Evolutionary conservation across 116 monocot species (phyloP), one percentile per base, ranked within the genome.

Genomic region (Thalassia testudinum): DNA sequence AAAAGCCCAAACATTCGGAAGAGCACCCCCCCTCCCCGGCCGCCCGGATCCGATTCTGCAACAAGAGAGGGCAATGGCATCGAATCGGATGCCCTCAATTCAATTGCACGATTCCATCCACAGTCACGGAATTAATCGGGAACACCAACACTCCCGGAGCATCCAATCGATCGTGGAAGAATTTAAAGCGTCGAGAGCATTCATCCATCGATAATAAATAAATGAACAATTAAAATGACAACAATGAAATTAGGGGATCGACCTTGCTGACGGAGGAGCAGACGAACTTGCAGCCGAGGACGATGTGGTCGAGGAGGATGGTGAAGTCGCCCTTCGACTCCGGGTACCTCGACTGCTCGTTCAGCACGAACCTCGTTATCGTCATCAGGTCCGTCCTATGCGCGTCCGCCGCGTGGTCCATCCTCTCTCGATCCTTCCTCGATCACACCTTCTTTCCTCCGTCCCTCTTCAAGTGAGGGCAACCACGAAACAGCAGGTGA

Each of bases 241-340:
- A 34, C 30, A 10, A 10, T 5, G 30, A 10, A 5, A 10, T 10
- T 3, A 34, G 10, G 30, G 55, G 37, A 56, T 21, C 30, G 19
- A 93, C 93, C 85, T 95, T 95, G 70, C 85, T 95, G 60, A 95
- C 95, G 49, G 95, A 74, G 29, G 95, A 76, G 76, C 88, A 87
- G 57, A 95, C 95, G 72, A 88, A 95, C 76, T 95, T 95, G 84
- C 88, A 88, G 1, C 95, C 95, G 63, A 95, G 77, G 19, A 95
- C 95, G 95, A 95, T 85, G 79, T 95, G 81, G 55, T 63, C 73
- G 72, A 95, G 81, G 43, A 88, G 76, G 58, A 88, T 95, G 50
- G 76, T 68, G 79, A 85, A 88, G 53, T 95, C 95, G 1, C 95
- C 95, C 49, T 59, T 68, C 20, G 88, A 73, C 57, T 88, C 95